Evolutionary conservation across 768 basidiomycete genomes (phyloP).

Genomic region (Asterophora parasitica): DNA sequence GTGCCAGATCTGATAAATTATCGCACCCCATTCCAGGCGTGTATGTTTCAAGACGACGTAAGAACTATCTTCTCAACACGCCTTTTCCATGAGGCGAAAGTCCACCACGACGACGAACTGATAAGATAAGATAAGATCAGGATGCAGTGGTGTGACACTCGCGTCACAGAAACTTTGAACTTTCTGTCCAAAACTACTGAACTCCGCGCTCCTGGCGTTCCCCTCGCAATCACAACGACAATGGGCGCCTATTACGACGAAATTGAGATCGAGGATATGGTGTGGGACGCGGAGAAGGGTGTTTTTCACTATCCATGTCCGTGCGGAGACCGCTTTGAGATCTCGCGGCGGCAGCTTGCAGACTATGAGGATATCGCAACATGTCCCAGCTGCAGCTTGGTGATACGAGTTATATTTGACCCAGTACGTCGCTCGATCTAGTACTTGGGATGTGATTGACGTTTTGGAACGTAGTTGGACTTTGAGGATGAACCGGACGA

Average conservation of each 20-base stretch:
- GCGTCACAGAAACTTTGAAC: no score
- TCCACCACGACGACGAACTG: neutral
- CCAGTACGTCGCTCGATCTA: constrained; percentile 56
- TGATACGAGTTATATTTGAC: constrained; percentile 91
- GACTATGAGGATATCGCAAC: constrained; percentile 92
- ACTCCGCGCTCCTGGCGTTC: no score
- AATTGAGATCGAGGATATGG: constrained; percentile 96
- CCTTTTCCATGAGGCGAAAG: constrained; percentile 18
- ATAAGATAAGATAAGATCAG: neutral
- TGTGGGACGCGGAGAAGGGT: constrained; percentile 74
- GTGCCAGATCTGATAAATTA: constrained; percentile 2
- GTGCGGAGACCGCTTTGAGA: constrained; percentile 97
- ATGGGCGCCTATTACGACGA: constrained; percentile 95
- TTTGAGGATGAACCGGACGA: constrained; percentile 71
- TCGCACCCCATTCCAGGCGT: constrained; percentile 5
- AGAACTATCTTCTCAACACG: no score
- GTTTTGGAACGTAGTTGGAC: constrained; percentile 53
- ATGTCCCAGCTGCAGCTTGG: constrained; percentile 93
- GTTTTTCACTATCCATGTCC: constrained; percentile 98
- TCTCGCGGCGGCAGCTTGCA: constrained; percentile 76
- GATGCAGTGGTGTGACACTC: neutral
- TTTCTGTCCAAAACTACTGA: no score
- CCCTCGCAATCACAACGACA: constrained; percentile 5
- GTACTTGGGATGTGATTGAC: constrained; percentile 3
- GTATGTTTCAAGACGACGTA: constrained; percentile 7